A percentile compares a stretch with the other conserved stretches of the same genome.
These are phyloP conservation scores for Saksenaea oblongispora DNA, from an alignment of 371 early-diverging fungal species.

Conservation along the genomic window DNA sequence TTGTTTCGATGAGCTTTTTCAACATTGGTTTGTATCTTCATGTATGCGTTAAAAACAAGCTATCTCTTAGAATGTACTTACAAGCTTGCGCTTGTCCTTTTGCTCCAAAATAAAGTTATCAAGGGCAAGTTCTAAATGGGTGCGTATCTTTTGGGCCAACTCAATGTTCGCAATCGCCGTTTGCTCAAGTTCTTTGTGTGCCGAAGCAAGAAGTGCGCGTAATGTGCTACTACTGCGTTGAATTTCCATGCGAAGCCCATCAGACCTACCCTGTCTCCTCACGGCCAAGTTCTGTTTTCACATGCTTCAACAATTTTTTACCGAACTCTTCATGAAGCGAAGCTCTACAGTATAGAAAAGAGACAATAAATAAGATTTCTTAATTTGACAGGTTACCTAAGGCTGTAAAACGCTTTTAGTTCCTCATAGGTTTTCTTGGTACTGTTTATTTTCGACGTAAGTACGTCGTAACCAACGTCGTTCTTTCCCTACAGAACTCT, in stretches of 20 bases:
- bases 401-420: slow-evolving; percentile 47
- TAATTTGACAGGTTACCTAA: slow-evolving; percentile 24
- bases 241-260: background rate
- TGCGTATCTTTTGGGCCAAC: slow-evolving; percentile 76
- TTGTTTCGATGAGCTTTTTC: slow-evolving; percentile 60
- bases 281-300: slow-evolving; percentile 74
- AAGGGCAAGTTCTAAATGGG: slow-evolving; percentile 72
- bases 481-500: slow-evolving; percentile 61
- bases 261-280: slow-evolving; percentile 83
- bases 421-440: slow-evolving; percentile 88
- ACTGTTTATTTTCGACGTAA: slow-evolving; percentile 79
- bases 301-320: slow-evolving; percentile 75
- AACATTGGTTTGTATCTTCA: slow-evolving; percentile 45
- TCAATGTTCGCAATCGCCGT: slow-evolving; percentile 78
- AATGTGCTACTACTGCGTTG: slow-evolving; percentile 52
- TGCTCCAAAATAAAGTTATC: slow-evolving; percentile 81
- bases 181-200: slow-evolving; percentile 79
- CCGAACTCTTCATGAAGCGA: slow-evolving; percentile 88
- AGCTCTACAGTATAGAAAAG: slow-evolving; percentile 57
- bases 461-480: slow-evolving; percentile 83
- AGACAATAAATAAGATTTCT: background rate
- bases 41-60: background rate
- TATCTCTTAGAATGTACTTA: slow-evolving; percentile 17
- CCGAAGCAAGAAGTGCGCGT: slow-evolving; percentile 64
- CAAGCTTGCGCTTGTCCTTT: slow-evolving; percentile 72